These are phyloP conservation scores for Rubroboletus pulcherrimus DNA, from an alignment of 768 basidiomycete genomes.

Conservation along the genomic window DNA sequence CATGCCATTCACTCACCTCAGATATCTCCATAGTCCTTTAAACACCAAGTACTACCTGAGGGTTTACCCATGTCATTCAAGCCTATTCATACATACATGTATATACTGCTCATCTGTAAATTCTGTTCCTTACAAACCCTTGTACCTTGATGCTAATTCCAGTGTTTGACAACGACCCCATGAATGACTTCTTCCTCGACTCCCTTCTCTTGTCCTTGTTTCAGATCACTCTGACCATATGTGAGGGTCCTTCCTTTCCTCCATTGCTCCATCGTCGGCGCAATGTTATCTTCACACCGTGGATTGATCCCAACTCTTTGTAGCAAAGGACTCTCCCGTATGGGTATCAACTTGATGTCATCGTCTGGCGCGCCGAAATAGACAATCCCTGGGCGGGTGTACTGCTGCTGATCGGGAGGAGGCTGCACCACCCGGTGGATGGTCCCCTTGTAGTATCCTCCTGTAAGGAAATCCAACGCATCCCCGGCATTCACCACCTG, in stretches of 20 bases:
- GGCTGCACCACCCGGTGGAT: constrained; percentile 62
- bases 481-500: constrained; percentile 62
- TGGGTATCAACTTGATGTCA: constrained; percentile 42
- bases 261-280: constrained; percentile 53
- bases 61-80: no score
- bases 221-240: constrained; percentile 48
- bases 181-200: constrained; percentile 55
- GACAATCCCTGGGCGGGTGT: constrained; percentile 53
- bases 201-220: constrained; percentile 36
- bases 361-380: constrained; percentile 57
- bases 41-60: no score
- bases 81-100: neutral
- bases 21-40: no score
- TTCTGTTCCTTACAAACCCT: neutral
- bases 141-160: constrained; percentile 34
- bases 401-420: constrained; percentile 47
- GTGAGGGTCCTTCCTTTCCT: constrained; percentile 47
- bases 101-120: no score
- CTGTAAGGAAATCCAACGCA: constrained; percentile 55
- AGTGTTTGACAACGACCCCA: constrained; percentile 55
- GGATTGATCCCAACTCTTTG: constrained; percentile 40
- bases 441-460: constrained; percentile 56
- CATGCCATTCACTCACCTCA: no score
- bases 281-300: constrained; percentile 36
- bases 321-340: constrained; percentile 46